These are phyloP conservation scores for Phytopythium oedochilum DNA, from an alignment of 352 stramenopile species.

Conservation along the genomic window DNA sequence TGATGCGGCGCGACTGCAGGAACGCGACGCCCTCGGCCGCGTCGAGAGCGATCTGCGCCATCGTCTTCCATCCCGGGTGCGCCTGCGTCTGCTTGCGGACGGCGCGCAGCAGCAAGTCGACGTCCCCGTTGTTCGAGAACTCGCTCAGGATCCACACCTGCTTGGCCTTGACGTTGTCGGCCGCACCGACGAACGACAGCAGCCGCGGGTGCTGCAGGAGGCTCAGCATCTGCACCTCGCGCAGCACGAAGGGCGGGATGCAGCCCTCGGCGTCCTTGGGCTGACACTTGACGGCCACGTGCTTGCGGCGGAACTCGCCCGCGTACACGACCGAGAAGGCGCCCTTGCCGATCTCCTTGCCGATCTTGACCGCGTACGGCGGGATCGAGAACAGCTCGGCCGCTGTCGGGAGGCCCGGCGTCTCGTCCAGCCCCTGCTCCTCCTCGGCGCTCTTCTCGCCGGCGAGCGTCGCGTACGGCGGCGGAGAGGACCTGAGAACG, in stretches of 20 bases:
- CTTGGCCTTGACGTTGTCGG: constrained; percentile 60
- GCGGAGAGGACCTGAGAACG: not conserved
- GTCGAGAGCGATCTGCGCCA: constrained; percentile 70
- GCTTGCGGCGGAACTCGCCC: constrained; percentile 65
- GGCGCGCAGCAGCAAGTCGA: constrained; percentile 58
- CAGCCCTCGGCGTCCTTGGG: constrained; percentile 67
- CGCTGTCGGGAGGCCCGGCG: constrained; percentile 7
- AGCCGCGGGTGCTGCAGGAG: constrained; percentile 66
- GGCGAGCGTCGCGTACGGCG: not conserved
- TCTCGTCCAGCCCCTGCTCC: constrained; percentile 13
- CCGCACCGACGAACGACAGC: constrained; percentile 70
- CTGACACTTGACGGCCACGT: constrained; percentile 84
- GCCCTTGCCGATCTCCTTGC: constrained; percentile 80
- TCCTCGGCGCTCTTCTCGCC: constrained; percentile 14
- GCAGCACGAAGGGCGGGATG: constrained; percentile 70
- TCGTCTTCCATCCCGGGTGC: constrained; percentile 58
- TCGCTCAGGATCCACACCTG: constrained; percentile 85
- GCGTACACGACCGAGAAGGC: constrained; percentile 79
- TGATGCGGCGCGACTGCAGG: constrained; percentile 86
- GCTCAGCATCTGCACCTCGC: constrained; percentile 71
- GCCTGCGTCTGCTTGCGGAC: constrained; percentile 37
- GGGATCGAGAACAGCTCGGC: constrained; percentile 51
- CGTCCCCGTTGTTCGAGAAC: constrained; percentile 69
- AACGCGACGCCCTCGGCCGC: constrained; percentile 92
- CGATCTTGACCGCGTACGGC: constrained; percentile 56